Evolutionary conservation across 2,329 filamentous ascomycete genomes (phyloP), one percentile per base, ranked within the genome.

Genomic region (Stenocarpella maydis): DNA sequence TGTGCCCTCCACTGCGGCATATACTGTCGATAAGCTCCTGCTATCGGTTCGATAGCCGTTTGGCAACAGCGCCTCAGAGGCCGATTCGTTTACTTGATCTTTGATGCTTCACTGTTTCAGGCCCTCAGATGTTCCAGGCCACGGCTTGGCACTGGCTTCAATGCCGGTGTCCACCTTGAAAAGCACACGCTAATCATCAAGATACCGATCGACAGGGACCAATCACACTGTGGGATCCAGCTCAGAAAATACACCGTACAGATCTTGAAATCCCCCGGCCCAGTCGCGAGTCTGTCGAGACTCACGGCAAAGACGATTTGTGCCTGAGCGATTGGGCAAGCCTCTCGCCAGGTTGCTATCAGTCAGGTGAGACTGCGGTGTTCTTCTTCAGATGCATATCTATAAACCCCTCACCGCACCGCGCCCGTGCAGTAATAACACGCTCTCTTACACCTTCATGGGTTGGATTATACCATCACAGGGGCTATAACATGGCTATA

Each of bases 191-290:
- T 61, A 37, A 24, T 47, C 7, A 21, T 12, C n/a, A 47, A 61
- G 58, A 61, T 31, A 61, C 26, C 28, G 58, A 61, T 61, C 58
- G 47, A 26, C 58, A 61, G 41, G 58, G 58, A 49, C 47, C 19
- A 47, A 49, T 61, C 19, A 47, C 24, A 61, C 41, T 47, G 26
- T 61, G 37, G 43, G 43, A 47, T 17, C 58, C 19, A 41, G 58
- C 41, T 61, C 41, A 61, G 14, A 47, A n/a, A 61, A 24, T 10
- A 17, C 19, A 28, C 41, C 41, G 41, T 28, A 21, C 26, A 15
- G 47, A 61, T 47, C 26, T 34, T 47, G 26, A 17, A 28, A 34
- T 10, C 47, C 58, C 39, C 41, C 21, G 28, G 55, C 28, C 19
- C 14, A 15, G 47, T n/a, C 12, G 14, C 31, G 1, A 10, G 26